phyloP scores from a whole-genome alignment of 371 early-diverging fungal genomes.

The Rhizomucor pusillus region DNA sequence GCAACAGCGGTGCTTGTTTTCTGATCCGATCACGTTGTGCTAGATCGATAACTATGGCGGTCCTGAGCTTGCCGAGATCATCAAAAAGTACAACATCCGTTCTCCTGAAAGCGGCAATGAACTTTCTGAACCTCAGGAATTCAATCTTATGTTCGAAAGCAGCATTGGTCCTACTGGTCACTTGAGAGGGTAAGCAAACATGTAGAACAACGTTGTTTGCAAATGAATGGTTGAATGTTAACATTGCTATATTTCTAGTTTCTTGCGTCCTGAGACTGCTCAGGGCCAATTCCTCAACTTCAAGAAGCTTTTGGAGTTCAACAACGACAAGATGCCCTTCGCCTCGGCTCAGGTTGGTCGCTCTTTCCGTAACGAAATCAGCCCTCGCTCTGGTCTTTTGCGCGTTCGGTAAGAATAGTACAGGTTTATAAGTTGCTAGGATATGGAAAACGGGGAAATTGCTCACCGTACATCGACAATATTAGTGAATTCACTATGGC shows the following conservation, averaged over 20 bases:
- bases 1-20: not conserved
- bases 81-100: conserved; percentile 85
- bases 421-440: too few relatives aligned
- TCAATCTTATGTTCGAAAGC: conserved; percentile 99
- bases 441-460: too few relatives aligned
- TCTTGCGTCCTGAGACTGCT: conserved; percentile 99
- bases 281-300: conserved; percentile 99
- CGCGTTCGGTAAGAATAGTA: conserved; percentile 86
- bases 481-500: conserved; percentile 98
- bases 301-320: conserved; percentile 95
- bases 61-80: conserved; percentile 84
- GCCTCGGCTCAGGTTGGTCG: conserved; percentile 99
- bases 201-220: not conserved
- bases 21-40: not conserved
- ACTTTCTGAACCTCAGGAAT: conserved; percentile 88
- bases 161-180: conserved; percentile 98
- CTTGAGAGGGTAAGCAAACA: conserved; percentile 69
- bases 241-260: conserved; percentile 41
- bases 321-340: conserved; percentile 99
- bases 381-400: conserved; percentile 96
- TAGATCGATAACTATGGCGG: conserved; percentile 94
- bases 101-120: conserved; percentile 92
- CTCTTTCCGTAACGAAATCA: conserved; percentile 99
- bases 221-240: not conserved
- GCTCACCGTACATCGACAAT: not conserved